Evolutionary conservation across 371 early-diverging fungal genomes (phyloP).

Genomic region (Zopfochytrium polystomum): DNA sequence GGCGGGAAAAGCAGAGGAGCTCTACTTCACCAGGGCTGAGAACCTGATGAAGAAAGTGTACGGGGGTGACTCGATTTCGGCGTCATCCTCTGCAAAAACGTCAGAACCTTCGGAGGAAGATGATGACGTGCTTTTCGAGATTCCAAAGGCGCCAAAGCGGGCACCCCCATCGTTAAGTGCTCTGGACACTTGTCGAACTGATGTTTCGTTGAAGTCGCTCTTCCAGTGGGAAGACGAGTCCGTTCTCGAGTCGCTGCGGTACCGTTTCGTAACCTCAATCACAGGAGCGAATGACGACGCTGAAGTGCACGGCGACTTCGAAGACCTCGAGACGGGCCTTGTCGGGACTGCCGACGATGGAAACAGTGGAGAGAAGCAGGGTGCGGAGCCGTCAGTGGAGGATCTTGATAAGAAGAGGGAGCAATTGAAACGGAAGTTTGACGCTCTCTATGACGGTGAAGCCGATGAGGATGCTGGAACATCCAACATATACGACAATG

Average conservation of each 20-base stretch:
- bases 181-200: constrained; percentile 70
- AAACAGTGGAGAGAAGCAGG: constrained; percentile 8
- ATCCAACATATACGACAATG: constrained; percentile 80
- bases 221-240: constrained; percentile 73
- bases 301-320: constrained; percentile 80
- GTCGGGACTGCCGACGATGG: neutral
- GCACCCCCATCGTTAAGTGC: constrained; percentile 32
- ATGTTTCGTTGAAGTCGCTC: constrained; percentile 53
- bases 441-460: constrained; percentile 79
- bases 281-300: constrained; percentile 28
- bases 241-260: constrained; percentile 66
- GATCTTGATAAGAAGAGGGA: constrained; percentile 78
- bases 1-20: constrained; percentile 62
- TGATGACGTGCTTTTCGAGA: constrained; percentile 65
- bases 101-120: constrained; percentile 40
- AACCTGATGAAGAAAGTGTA: constrained; percentile 89
- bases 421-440: constrained; percentile 86
- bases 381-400: constrained; percentile 30
- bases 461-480: constrained; percentile 64
- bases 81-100: constrained; percentile 41
- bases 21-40: constrained; percentile 52
- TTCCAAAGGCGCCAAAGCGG: constrained; percentile 41
- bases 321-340: constrained; percentile 77
- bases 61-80: constrained; percentile 10
- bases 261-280: constrained; percentile 81